Base-by-base conservation (phyloP, 352 stramenopile genomes). In the Pythium plurisporium region DNA sequence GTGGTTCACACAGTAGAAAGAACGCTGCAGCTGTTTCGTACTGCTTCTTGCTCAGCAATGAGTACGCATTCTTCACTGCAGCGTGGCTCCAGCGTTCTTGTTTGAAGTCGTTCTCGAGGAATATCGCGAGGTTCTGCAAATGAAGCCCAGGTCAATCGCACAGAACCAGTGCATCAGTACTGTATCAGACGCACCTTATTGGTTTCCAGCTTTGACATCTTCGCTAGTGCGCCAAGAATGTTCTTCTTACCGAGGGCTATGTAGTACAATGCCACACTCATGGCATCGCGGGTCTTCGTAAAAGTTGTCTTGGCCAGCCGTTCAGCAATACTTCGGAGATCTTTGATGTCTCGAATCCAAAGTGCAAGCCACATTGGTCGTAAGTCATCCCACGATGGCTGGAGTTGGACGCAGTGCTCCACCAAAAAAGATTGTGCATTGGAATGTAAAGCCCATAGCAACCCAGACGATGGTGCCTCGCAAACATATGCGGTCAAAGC, bases 61-160 rank as follows among this genome's bases (percentile, higher is more conserved):
- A 97, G 67, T 97, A 98, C 7, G 93, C 95, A 67, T 98, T 98
- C 54, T 96, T 97, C 40, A 97, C 85, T 12, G 92, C 95, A 27
- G 95, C 91, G 52, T 79, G 77, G 33, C 65, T 79, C 85, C 85
- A 94, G 23, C 82, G 76, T 50, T 92, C 85, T 51, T 91, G 76
- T 19, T 70, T 74, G 46, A 94, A 94, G 44, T 94, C 78, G 44
- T 94, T 82, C 17, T 90, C 74, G 10, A 94, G 64, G 57, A 94
- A 93, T 17, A 76, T 68, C 2, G 80, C 62, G 26, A 94, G 64
- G 17, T 78, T 90, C 84, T 94, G 43, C 11, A 36, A 37, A 29
- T 27, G 38, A 6, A 36, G 8, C 3, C 17, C 25, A 17, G 14
- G 43, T 38, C 11, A 50, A 17, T 7, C 47, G 7, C 30, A n/a